Evolutionary conservation across 2,329 filamentous ascomycete species (phyloP).

Genomic region (Penicillium crustosum): DNA sequence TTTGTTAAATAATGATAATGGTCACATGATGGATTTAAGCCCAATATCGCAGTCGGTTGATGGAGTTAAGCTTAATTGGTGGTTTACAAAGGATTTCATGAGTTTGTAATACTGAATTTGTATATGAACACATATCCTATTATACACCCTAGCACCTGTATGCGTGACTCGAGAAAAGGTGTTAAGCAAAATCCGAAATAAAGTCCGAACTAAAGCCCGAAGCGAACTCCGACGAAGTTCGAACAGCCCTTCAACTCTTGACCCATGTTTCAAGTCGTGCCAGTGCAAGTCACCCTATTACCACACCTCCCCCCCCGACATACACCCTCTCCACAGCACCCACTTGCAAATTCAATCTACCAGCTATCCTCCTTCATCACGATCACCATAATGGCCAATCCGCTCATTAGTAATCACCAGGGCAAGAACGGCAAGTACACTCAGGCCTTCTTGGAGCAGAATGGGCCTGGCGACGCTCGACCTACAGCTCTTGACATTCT

Average conservation of each 20-base stretch:
- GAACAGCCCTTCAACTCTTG: not conserved
- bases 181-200: not conserved
- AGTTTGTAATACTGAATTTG: not conserved
- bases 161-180: not conserved
- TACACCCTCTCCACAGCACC: not conserved
- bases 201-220: too few relatives aligned
- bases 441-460: not conserved
- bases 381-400: not conserved
- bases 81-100: too few relatives aligned
- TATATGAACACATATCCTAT: not conserved
- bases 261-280: not conserved
- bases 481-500: not conserved
- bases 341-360: not conserved
- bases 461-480: not conserved
- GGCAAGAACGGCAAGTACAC: not conserved
- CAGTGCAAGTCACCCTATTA: not conserved
- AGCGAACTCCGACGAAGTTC: too few relatives aligned
- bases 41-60: not conserved
- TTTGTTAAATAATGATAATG: not conserved
- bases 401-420: not conserved
- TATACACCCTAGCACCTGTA: too few relatives aligned
- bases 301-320: not conserved
- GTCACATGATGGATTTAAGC: too few relatives aligned
- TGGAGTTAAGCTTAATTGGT: not conserved
- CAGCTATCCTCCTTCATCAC: not conserved